phyloP scores from a whole-genome alignment of 225 moss, liverwort and hornwort genomes.

The Anthoceros angustus region DNA sequence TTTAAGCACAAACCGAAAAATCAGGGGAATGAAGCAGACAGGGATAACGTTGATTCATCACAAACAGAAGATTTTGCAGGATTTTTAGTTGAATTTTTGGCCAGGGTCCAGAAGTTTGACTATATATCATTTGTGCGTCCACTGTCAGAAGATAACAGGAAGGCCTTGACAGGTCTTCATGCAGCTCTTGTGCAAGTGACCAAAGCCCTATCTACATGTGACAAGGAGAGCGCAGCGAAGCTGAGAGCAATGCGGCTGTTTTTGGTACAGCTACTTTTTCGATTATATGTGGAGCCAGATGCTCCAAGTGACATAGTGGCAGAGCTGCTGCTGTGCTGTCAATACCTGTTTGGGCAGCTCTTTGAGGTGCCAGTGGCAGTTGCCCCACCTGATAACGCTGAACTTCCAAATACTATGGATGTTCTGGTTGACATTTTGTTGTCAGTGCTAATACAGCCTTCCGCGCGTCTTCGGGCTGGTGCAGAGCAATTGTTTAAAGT shows the following conservation, averaged over 20 bases:
- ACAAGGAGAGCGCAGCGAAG: constrained; percentile 29
- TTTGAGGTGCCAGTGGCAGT: constrained; percentile 33
- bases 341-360: constrained; percentile 56
- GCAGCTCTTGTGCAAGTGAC: constrained; percentile 38
- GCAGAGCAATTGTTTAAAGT: constrained; percentile 83
- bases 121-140: constrained; percentile 32
- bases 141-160: constrained; percentile 38
- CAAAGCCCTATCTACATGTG: constrained; percentile 27
- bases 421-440: constrained; percentile 71
- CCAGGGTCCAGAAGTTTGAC: constrained; percentile 22
- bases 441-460: constrained; percentile 68
- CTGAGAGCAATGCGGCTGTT: constrained; percentile 46
- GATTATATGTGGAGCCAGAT: constrained; percentile 52
- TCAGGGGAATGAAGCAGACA: constrained; percentile 10
- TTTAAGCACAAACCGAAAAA: constrained; percentile 14
- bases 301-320: constrained; percentile 51
- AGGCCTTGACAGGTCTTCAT: constrained; percentile 38
- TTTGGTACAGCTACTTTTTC: constrained; percentile 51
- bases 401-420: constrained; percentile 53
- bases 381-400: constrained; percentile 22
- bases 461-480: constrained; percentile 55
- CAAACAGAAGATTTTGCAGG: constrained; percentile 28
- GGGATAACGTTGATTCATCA: constrained; percentile 8
- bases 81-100: constrained; percentile 30
- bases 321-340: constrained; percentile 73